Conservation (phyloP, 768 basidiomycete species). For the Lactifluus hygrophoroides region DNA sequence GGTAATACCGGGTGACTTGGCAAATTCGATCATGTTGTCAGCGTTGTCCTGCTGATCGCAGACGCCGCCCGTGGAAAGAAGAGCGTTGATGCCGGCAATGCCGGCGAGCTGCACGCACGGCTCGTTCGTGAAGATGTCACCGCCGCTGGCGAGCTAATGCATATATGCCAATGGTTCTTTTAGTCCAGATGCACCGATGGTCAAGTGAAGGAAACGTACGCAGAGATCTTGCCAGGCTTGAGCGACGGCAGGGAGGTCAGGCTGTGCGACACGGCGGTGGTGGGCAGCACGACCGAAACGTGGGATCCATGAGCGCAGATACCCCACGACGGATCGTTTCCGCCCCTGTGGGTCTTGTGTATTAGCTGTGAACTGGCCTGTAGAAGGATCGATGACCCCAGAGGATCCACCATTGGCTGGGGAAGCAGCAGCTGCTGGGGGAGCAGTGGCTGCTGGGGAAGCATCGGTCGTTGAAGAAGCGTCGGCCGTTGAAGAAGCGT, state of each 20-base stretch:
- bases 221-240: conserved; percentile 40
- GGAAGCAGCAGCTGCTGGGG: too few species aligned
- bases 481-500: too few species aligned
- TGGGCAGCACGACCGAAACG: background rate
- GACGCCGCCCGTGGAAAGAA: conserved; percentile 37
- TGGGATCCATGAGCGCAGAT: background rate
- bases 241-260: conserved; percentile 32
- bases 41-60: conserved; percentile 44
- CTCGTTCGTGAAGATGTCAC: conserved; percentile 32
- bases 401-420: background rate
- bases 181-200: background rate
- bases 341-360: conserved; percentile 2
- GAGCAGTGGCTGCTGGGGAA: too few species aligned
- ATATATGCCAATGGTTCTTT: background rate
- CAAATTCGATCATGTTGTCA: conserved; percentile 44
- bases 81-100: conserved; percentile 34
- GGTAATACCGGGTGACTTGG: conserved; percentile 35
- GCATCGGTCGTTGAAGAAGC: too few species aligned
- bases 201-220: conserved; percentile 5
- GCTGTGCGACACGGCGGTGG: conserved; percentile 26
- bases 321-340: conserved; percentile 4
- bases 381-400: background rate
- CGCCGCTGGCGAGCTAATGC: conserved; percentile 32
- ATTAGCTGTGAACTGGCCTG: conserved; percentile 5
- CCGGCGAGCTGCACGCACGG: conserved; percentile 39